Evolutionary conservation across 2,329 filamentous ascomycete genomes (phyloP).

Genomic region (Colletotrichum eleusines): DNA sequence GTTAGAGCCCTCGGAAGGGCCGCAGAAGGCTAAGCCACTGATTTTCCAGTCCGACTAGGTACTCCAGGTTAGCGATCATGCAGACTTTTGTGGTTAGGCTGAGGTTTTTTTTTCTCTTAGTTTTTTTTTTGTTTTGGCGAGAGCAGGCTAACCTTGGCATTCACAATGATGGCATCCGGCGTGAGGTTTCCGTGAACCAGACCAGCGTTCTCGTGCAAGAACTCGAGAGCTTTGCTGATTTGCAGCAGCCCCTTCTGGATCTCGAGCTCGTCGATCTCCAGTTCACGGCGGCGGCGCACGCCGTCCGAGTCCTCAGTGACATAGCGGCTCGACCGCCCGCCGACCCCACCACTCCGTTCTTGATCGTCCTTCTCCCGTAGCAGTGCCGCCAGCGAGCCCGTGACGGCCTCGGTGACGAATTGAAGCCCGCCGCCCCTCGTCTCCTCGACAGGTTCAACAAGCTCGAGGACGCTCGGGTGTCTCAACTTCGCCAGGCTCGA

Average conservation of each 20-base stretch:
- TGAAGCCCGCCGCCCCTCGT: conserved; percentile 91
- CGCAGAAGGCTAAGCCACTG: conserved; percentile 91
- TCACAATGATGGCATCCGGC: conserved; percentile 92
- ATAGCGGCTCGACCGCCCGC: conserved; percentile 80
- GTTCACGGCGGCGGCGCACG: conserved; percentile 77
- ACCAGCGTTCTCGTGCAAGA: conserved; percentile 93
- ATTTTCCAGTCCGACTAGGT: conserved; percentile 99
- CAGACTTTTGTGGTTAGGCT: background rate
- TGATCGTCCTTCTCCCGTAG: conserved; percentile 91
- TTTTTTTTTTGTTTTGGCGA: too few species aligned
- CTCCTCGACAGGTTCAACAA: conserved; percentile 95
- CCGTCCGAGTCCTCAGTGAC: conserved; percentile 85
- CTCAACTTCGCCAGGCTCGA: conserved; percentile 87
- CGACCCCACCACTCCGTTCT: conserved; percentile 76
- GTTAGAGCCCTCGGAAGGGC: conserved; percentile 80
- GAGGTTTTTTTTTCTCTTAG: background rate
- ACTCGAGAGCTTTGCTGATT: conserved; percentile 93
- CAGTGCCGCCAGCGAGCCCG: conserved; percentile 85
- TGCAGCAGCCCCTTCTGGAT: conserved; percentile 97
- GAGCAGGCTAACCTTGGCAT: conserved; percentile 77
- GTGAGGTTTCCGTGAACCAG: conserved; percentile 95
- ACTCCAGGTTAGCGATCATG: conserved; percentile 48
- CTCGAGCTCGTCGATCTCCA: conserved; percentile 96
- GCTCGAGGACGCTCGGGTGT: conserved; percentile 91
- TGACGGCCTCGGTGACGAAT: conserved; percentile 94